Percentiles rank a stretch among this genome's conserved stretches.
phyloP scores from a whole-genome alignment of 2,329 filamentous ascomycete genomes.

The Chaetomiaceae sp. region DNA sequence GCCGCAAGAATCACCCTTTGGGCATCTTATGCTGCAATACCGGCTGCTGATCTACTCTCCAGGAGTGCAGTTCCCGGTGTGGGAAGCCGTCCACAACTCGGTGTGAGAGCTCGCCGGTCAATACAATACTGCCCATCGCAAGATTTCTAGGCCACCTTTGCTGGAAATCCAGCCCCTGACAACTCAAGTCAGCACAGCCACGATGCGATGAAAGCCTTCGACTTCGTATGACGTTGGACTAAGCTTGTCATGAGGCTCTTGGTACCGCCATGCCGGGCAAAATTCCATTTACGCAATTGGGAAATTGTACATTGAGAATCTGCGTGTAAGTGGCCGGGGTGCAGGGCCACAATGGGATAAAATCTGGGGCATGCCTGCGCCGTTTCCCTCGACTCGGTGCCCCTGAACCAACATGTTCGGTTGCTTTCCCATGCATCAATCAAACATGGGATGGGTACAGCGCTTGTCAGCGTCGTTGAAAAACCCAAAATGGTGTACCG shows the following conservation, averaged over 20 bases:
- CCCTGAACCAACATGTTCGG: neutral
- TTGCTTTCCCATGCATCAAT: neutral
- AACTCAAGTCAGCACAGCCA: neutral
- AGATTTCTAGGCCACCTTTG: neutral
- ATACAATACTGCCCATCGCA: neutral
- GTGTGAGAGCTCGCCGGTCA: neutral
- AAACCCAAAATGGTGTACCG: no score
- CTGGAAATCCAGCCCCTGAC: no score
- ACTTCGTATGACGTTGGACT: conserved; percentile 5
- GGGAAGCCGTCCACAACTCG: neutral
- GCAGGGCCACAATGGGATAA: neutral
- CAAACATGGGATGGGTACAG: no score
- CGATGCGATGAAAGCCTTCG: neutral
- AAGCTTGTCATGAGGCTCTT: conserved; percentile 5
- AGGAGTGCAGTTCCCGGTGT: neutral
- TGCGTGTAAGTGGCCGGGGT: conserved; percentile 5
- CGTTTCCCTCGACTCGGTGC: neutral
- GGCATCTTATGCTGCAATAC: no score
- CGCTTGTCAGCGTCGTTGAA: no score
- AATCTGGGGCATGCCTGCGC: neutral
- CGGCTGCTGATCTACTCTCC: neutral
- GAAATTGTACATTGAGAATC: conserved; percentile 6
- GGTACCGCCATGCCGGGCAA: neutral
- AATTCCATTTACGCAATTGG: conserved; percentile 6
- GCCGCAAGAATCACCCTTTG: neutral